Conservation (phyloP, 768 basidiomycete species). For the Russula griseocarnosa region DNA sequence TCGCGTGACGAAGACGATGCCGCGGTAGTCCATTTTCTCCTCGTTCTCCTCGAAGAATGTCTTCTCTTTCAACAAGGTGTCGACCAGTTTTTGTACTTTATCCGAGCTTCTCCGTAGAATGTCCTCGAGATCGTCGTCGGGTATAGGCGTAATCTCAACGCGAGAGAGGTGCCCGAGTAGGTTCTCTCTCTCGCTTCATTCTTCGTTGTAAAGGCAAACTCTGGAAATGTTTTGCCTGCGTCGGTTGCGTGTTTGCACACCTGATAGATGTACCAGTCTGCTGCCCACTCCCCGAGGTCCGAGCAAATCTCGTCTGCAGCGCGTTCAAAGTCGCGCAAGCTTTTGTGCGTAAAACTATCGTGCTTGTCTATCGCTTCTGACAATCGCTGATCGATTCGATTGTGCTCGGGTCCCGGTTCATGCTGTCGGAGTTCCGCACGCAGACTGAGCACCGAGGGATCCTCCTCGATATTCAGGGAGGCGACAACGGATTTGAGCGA, state of each 20-base stretch:
- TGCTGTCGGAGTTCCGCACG: slow-evolving; percentile 44
- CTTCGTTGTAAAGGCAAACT: slow-evolving; percentile 52
- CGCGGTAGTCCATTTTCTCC: slow-evolving; percentile 56
- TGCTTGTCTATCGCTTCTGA: slow-evolving; percentile 56
- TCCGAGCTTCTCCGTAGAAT: slow-evolving; percentile 52
- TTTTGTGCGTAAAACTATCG: slow-evolving; percentile 62
- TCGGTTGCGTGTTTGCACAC: slow-evolving; percentile 52
- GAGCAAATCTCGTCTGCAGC: slow-evolving; percentile 55
- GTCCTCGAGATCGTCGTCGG: slow-evolving; percentile 45
- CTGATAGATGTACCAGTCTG: slow-evolving; percentile 69
- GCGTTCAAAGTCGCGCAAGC: slow-evolving; percentile 53
- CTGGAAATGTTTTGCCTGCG: slow-evolving; percentile 44
- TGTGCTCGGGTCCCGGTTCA: slow-evolving; percentile 41
- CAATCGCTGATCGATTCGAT: slow-evolving; percentile 58
- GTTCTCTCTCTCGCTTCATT: slow-evolving; percentile 58
- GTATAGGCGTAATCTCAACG: slow-evolving; percentile 44
- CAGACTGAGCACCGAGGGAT: slow-evolving; percentile 57
- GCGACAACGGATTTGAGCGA: slow-evolving; percentile 43
- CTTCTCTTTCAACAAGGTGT: slow-evolving; percentile 55
- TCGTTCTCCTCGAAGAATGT: slow-evolving; percentile 40
- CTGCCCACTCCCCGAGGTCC: slow-evolving; percentile 70
- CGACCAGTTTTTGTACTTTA: slow-evolving; percentile 55
- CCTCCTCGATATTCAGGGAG: slow-evolving; percentile 57
- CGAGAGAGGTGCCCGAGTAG: slow-evolving; percentile 46
- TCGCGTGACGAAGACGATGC: slow-evolving; percentile 73